Percentiles rank a stretch among this genome's conserved stretches.
These are phyloP conservation scores for Psilocybe mexicana DNA, from an alignment of 1,284 basidiomycete genomes.

Conservation along the genomic window DNA sequence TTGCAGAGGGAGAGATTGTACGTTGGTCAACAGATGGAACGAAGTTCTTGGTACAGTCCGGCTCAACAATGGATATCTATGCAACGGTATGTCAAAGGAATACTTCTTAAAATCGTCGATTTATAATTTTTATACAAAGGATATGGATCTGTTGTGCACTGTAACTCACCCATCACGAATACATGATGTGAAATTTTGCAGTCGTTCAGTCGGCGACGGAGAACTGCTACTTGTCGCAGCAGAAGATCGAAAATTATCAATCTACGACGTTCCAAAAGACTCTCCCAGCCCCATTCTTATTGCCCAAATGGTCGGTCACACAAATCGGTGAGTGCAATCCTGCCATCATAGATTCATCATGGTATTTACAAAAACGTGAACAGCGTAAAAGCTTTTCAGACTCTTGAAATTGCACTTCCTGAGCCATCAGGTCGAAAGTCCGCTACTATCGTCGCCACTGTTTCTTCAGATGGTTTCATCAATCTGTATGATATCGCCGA, in stretches of 20 bases:
- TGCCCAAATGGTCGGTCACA: slow-evolving; percentile 69
- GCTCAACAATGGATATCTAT: slow-evolving; percentile 79
- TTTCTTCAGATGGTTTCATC: slow-evolving; percentile 84
- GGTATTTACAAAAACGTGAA: slow-evolving; percentile 4
- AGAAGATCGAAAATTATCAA: slow-evolving; percentile 82
- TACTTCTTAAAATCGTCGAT: not conserved
- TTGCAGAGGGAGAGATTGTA: slow-evolving; percentile 84
- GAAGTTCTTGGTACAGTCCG: slow-evolving; percentile 78
- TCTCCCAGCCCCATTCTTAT: slow-evolving; percentile 49
- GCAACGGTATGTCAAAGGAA: slow-evolving; percentile 51
- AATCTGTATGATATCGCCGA: slow-evolving; percentile 73
- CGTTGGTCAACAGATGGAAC: slow-evolving; percentile 80
- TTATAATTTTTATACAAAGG: slow-evolving; percentile 38
- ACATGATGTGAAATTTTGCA: slow-evolving; percentile 77
- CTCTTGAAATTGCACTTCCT: slow-evolving; percentile 53
- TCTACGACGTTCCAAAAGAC: slow-evolving; percentile 60
- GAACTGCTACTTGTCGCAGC: slow-evolving; percentile 80
- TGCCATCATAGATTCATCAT: not conserved
- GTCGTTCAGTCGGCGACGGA: slow-evolving; percentile 48
- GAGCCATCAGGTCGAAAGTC: slow-evolving; percentile 31
- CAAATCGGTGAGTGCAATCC: slow-evolving; percentile 59
- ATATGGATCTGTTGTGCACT: slow-evolving; percentile 70
- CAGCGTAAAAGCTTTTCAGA: slow-evolving; percentile 75
- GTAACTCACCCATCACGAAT: slow-evolving; percentile 77
- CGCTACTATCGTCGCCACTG: slow-evolving; percentile 71